Conservation (phyloP, 2,329 filamentous ascomycete genomes). For the Neonectria ditissima region DNA sequence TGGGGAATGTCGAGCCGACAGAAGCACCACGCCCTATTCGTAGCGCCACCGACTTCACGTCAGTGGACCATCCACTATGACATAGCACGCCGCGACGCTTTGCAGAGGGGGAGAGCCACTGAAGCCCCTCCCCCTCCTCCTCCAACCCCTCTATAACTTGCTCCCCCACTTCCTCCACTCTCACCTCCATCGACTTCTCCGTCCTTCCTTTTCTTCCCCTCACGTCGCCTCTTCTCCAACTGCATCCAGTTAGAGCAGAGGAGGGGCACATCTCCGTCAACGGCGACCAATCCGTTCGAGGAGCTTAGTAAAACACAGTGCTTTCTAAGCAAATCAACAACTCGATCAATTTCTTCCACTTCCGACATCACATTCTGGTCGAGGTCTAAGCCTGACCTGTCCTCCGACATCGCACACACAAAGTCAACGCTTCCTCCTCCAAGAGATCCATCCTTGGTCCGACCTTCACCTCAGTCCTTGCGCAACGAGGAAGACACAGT, state of each 20-base stretch:
- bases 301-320: slow-evolving; percentile 42
- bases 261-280: slow-evolving; percentile 13
- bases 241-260: slow-evolving; percentile 12
- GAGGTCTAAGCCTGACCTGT: background rate
- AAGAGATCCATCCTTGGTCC: too few species aligned
- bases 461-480: background rate
- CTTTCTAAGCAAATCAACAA: slow-evolving; percentile 44
- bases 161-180: slow-evolving; percentile 15
- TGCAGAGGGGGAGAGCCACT: background rate
- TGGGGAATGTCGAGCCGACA: background rate
- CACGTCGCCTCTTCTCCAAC: slow-evolving; percentile 19
- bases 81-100: slow-evolving; percentile 1
- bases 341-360: background rate
- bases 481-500: background rate
- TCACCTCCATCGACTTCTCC: background rate
- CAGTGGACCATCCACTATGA: slow-evolving; percentile 32
- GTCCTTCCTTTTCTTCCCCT: slow-evolving; percentile 14
- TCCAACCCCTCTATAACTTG: slow-evolving; percentile 3
- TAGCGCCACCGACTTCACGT: background rate
- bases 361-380: slow-evolving; percentile 11
- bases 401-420: background rate
- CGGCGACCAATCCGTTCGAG: slow-evolving; percentile 36
- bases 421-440: background rate
- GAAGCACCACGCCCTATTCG: background rate
- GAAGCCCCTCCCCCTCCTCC: background rate